A percentile compares a stretch with the other conserved stretches of the same genome.
Evolutionary conservation across 2,329 filamentous ascomycete species (phyloP).

Genomic region (Colletotrichum destructivum): DNA sequence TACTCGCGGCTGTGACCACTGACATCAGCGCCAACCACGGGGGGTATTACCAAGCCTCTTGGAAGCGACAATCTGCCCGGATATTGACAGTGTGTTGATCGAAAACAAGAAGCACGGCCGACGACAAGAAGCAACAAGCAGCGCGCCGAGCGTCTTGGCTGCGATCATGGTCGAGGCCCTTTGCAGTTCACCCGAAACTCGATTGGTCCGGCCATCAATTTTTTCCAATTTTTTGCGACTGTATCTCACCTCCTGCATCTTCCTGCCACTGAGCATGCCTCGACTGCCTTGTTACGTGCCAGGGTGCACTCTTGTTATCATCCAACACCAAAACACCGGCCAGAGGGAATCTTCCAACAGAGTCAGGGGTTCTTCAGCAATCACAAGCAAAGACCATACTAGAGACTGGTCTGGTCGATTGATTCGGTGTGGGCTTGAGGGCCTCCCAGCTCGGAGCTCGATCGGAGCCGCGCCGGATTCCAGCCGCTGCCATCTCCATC

Average conservation of each 20-base stretch:
- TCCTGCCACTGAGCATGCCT: constrained; percentile 9
- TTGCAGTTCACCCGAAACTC: constrained; percentile 3
- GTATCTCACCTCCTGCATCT: neutral
- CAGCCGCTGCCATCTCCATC: constrained; percentile 4
- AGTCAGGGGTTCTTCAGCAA: neutral
- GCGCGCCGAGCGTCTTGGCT: constrained; percentile 27
- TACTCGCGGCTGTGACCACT: constrained; percentile 5
- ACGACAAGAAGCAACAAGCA: constrained; percentile 1
- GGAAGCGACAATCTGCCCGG: neutral
- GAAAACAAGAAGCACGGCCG: neutral
- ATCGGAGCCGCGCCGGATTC: constrained; percentile 28
- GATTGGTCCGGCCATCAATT: constrained; percentile 8
- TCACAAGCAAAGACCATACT: neutral
- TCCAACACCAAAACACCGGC: neutral
- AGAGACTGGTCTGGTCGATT: too few relatives aligned
- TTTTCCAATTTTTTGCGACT: neutral
- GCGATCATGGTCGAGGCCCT: constrained; percentile 8
- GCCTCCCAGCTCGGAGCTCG: constrained; percentile 10
- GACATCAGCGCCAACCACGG: constrained; percentile 14
- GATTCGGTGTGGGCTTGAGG: neutral
- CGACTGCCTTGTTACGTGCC: neutral
- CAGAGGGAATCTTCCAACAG: neutral
- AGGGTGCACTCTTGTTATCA: neutral
- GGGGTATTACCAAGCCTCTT: constrained; percentile 15
- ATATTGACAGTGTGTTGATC: constrained; percentile 1